Evolutionary conservation across 148 eudicot species (phyloP), one percentile per base, ranked within the genome.

Genomic region (Tetragonia tetragonoides): DNA sequence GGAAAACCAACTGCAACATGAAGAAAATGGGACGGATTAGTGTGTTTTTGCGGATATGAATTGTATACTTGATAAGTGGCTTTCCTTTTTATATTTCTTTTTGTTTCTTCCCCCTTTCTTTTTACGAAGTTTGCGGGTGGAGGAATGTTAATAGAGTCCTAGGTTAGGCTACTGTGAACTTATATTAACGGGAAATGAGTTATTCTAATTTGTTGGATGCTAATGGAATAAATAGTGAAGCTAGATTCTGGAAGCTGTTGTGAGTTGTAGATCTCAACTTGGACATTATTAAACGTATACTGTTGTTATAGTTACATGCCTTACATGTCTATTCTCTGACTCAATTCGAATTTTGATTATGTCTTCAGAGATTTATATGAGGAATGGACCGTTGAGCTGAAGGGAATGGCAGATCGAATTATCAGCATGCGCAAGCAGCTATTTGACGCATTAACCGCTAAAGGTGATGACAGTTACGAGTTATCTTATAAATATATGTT

Each of bases 341-440:
- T 37, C 53, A 61, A 41, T 72, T 46, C 76, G 59, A 53, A 24
- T 72, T 18, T 59, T 81, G 53, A 64, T 54, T 40, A 39, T 79
- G 59, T 77, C 63, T 85, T 47, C 73, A 86, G 86, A 74, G 79
- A 67, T 71, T 63, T 86, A 34, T 81, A 78, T 70, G 80, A 78
- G 41, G 88, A 83, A 70, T 86, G 88, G 86, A 86, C 84, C 70
- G 77, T 66, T 81, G 88, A 86, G 74, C 80, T 78, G 47, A 81
- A 85, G 84, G 85, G 39, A 70, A 85, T 87, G 90, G 88, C 88
- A 3, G 84, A 83, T 72, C 82, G 88, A 53, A 83, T 87, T 60
- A 85, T 87, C 79, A 87, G 80, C 84, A 87, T 85, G 88, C 83
- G 90, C 42, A 74, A 76, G 81, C 79, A 77, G 70, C 88, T 81